These are phyloP conservation scores for Podospora didyma DNA, from an alignment of 495 filamentous ascomycete genomes.

Conservation along the genomic window DNA sequence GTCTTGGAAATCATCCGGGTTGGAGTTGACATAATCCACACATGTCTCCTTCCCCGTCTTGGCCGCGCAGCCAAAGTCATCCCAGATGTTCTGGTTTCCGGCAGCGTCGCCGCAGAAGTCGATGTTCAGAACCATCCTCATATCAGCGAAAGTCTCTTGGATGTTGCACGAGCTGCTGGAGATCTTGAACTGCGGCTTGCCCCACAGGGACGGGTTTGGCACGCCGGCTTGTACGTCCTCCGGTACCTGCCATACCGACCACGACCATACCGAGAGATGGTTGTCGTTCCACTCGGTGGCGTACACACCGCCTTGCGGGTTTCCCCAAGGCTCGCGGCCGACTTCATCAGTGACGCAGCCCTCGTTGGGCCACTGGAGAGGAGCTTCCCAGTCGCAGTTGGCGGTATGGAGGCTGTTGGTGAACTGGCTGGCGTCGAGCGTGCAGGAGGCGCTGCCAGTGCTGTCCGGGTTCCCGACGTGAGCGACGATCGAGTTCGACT, in stretches of 20 bases:
- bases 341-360: too few relatives aligned
- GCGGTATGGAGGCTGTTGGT: too few relatives aligned
- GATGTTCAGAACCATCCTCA: conserved; percentile 46
- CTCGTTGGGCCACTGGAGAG: too few relatives aligned
- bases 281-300: conserved; percentile 68
- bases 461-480: conserved; percentile 62
- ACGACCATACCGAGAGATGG: conserved; percentile 71
- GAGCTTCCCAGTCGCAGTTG: too few relatives aligned
- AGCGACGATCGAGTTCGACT: conserved; percentile 61
- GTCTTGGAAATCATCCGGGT: conserved; percentile 52
- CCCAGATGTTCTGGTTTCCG: conserved; percentile 24
- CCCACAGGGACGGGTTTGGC: conserved; percentile 63
- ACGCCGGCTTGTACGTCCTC: conserved; percentile 43
- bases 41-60: neutral
- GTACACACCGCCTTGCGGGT: conserved; percentile 21
- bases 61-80: conserved; percentile 40
- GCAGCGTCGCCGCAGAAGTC: conserved; percentile 48
- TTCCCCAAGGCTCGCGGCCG: too few relatives aligned
- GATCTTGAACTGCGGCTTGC: conserved; percentile 57
- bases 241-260: conserved; percentile 50
- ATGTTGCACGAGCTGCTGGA: conserved; percentile 36
- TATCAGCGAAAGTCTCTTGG: conserved; percentile 38
- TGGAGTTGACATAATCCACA: conserved; percentile 51
- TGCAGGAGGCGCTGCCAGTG: conserved; percentile 53
- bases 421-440: conserved; percentile 25